phyloP scores from a whole-genome alignment of 768 basidiomycete genomes.

The Mycena indigotica region DNA sequence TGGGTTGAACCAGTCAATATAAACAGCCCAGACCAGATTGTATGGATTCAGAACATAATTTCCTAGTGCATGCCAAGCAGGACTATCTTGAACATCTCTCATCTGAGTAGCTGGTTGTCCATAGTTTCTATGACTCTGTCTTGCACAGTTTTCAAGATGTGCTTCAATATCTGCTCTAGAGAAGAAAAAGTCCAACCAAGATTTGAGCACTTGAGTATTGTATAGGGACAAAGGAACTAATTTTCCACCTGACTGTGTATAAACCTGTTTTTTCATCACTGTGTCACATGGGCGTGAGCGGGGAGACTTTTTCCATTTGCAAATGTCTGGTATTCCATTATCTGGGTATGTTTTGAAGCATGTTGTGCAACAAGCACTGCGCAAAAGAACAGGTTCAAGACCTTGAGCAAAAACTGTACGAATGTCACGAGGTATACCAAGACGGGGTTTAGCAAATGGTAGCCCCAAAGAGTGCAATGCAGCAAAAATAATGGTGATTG shows the following conservation, averaged over 20 bases:
- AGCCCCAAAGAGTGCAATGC: too few species aligned
- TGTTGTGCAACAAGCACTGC: slow-evolving; percentile 8
- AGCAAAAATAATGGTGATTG: too few species aligned
- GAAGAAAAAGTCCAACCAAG: too few species aligned
- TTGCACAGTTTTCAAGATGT: background rate
- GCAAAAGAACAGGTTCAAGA: slow-evolving; percentile 7
- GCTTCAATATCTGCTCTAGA: slow-evolving; percentile 4
- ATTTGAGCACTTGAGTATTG: too few species aligned
- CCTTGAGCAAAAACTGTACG: slow-evolving; percentile 1
- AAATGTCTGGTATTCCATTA: background rate
- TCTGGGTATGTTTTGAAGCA: slow-evolving; percentile 5
- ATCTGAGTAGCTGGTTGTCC: background rate
- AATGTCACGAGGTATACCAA: slow-evolving; percentile 11
- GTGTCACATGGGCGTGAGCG: background rate
- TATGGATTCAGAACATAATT: background rate
- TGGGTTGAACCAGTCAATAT: slow-evolving; percentile 24
- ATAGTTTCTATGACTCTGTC: background rate
- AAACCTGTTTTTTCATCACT: slow-evolving; percentile 1
- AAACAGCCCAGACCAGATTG: slow-evolving; percentile 12
- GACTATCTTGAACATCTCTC: background rate
- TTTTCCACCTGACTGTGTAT: too few species aligned
- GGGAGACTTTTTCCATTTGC: slow-evolving; percentile 2
- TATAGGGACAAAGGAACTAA: too few species aligned
- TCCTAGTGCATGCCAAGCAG: slow-evolving; percentile 8
- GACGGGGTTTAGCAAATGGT: too few species aligned